Evolutionary conservation across 2,329 filamentous ascomycete species (phyloP).

Genomic region (Colletotrichum gloeosporioides): DNA sequence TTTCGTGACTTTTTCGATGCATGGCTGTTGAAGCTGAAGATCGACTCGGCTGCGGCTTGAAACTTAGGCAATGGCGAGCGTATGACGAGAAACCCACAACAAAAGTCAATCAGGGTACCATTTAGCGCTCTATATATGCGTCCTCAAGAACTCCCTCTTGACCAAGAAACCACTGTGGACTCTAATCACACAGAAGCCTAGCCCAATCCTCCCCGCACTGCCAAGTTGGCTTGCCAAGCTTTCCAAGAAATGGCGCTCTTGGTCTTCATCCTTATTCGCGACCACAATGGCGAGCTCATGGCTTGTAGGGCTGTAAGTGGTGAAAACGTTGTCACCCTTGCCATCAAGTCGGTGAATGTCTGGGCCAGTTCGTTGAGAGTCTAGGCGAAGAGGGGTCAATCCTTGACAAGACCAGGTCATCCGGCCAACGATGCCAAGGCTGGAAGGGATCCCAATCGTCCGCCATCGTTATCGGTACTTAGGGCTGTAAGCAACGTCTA

Average conservation of each 20-base stretch:
- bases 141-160: not conserved
- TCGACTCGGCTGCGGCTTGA: too few species aligned
- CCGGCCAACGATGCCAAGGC: not conserved
- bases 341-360: not conserved
- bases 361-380: not conserved
- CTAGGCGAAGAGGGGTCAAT: not conserved
- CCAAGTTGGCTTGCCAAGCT: not conserved
- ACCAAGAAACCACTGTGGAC: not conserved
- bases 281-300: not conserved
- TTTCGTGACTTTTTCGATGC: not conserved
- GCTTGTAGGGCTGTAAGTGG: not conserved
- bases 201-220: not conserved
- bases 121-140: not conserved
- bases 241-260: not conserved
- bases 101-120: accelerated
- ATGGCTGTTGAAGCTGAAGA: accelerated
- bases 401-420: not conserved
- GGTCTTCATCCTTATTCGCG: not conserved
- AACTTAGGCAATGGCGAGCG: too few species aligned
- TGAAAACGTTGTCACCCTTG: not conserved
- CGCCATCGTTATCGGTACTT: not conserved
- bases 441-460: accelerated
- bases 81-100: not conserved
- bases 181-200: not conserved
- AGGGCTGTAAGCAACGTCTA: not conserved